These are phyloP conservation scores for Aureobasidium sp. DNA, from an alignment of 2,329 filamentous ascomycete species.

Conservation along the genomic window DNA sequence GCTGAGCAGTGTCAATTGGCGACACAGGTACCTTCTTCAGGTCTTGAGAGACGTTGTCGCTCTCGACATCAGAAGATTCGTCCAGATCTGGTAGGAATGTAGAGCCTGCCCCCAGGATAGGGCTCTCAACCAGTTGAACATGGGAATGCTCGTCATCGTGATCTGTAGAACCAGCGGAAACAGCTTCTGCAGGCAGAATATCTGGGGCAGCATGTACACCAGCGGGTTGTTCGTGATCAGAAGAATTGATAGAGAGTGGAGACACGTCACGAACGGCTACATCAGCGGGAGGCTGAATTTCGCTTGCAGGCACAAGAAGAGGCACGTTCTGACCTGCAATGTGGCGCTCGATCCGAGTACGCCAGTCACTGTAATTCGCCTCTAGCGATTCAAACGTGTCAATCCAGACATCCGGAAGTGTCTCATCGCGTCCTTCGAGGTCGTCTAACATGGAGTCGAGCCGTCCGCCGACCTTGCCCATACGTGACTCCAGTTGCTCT, in stretches of 20 bases:
- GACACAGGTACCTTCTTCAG: not conserved
- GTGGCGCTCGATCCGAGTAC: conserved; percentile 65
- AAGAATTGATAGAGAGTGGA: not conserved
- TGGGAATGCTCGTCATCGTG: not conserved
- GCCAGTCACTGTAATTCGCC: conserved; percentile 71
- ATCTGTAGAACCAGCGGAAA: not conserved
- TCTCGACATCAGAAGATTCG: not conserved
- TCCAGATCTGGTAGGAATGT: not conserved
- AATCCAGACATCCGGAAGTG: conserved; percentile 79
- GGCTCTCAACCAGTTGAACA: not conserved
- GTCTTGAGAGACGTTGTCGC: not conserved
- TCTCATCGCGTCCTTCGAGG: conserved; percentile 76
- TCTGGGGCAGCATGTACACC: not conserved
- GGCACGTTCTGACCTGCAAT: conserved; percentile 40
- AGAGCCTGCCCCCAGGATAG: not conserved
- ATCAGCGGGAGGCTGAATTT: not conserved
- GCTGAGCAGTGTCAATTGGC: not conserved
- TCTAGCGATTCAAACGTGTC: conserved; percentile 79
- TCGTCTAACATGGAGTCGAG: conserved; percentile 82
- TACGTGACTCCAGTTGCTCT: conserved; percentile 57
- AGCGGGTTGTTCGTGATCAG: not conserved
- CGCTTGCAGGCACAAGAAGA: not conserved
- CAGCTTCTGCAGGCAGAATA: not conserved
- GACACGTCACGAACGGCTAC: not conserved
- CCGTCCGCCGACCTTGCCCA: conserved; percentile 61